These are phyloP conservation scores for Isoetes engelmannii DNA, from an alignment of 83 land plant species.

Conservation along the genomic window DNA sequence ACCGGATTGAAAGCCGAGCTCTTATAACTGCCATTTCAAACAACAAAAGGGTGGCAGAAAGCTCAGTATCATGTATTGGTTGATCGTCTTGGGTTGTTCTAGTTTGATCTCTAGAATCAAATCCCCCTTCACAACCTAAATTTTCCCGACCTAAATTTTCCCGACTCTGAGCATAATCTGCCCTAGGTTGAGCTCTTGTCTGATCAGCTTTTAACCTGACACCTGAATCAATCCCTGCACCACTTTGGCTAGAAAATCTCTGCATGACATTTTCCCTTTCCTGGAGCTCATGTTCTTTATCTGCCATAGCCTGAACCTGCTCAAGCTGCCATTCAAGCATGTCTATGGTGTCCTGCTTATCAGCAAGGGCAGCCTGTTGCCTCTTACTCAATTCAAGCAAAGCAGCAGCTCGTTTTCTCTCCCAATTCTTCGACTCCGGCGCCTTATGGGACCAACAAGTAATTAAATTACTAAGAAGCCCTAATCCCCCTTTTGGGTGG, in stretches of 20 bases:
- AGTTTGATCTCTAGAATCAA: no score
- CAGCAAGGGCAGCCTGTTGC: conserved; percentile 14
- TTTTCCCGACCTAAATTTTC: background rate
- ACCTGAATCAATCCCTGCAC: background rate
- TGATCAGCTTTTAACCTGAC: no score
- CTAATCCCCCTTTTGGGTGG: conserved; percentile 1
- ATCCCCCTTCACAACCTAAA: no score
- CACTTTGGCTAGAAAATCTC: background rate
- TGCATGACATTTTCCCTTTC: background rate
- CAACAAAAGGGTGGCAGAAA: background rate
- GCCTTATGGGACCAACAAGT: background rate
- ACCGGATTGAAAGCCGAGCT: background rate
- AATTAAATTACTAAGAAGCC: background rate
- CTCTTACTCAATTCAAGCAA: conserved; percentile 13
- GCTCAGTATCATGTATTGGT: no score
- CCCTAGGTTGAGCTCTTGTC: background rate
- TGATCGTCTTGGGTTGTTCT: no score
- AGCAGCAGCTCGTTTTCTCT: conserved; percentile 6
- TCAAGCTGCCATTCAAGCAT: conserved; percentile 20
- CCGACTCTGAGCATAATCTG: background rate
- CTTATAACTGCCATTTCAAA: conserved; percentile 8
- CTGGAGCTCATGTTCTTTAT: conserved; percentile 11
- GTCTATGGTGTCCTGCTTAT: conserved; percentile 17
- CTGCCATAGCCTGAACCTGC: conserved; percentile 11
- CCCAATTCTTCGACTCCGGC: background rate